A percentile compares a stretch with the other conserved stretches of the same genome.
These are phyloP conservation scores for Eragrostis nindensis DNA, from an alignment of 176 grass and related monocot species.

Conservation along the genomic window DNA sequence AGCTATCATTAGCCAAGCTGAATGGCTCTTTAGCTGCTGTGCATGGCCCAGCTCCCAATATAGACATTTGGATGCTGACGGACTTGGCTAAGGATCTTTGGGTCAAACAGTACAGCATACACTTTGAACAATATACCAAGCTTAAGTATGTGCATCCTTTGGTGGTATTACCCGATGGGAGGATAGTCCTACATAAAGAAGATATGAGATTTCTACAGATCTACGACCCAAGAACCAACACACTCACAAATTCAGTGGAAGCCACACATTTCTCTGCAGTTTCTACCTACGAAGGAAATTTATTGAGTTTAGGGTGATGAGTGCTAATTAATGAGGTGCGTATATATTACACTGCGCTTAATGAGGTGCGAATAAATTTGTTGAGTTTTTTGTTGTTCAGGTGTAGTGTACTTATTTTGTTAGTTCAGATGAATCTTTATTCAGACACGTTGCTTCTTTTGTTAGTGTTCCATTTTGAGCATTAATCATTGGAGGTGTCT, in stretches of 20 bases:
- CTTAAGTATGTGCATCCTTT: neutral
- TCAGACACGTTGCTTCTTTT: no score
- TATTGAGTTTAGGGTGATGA: neutral
- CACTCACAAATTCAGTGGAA: neutral
- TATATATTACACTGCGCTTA: no score
- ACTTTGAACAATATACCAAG: neutral
- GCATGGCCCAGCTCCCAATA: neutral
- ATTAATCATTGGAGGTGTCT: no score
- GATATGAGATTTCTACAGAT: neutral
- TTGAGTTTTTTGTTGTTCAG: no score
- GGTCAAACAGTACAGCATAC: neutral
- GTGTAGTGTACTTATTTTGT: no score
- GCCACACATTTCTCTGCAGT: neutral
- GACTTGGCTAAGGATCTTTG: neutral
- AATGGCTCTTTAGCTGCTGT: neutral
- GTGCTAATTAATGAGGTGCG: neutral
- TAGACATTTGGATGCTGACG: neutral
- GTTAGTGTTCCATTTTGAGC: no score
- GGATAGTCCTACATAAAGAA: neutral
- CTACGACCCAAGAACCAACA: neutral
- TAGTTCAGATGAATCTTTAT: no score
- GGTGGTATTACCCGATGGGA: neutral
- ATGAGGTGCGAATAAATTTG: no score
- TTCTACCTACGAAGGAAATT: neutral
- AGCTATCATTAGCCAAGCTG: neutral